Percentiles rank a stretch among this genome's conserved stretches.
These are phyloP conservation scores for Quaeritorhiza haematococci DNA, from an alignment of 371 early-diverging fungal species.

Conservation along the genomic window DNA sequence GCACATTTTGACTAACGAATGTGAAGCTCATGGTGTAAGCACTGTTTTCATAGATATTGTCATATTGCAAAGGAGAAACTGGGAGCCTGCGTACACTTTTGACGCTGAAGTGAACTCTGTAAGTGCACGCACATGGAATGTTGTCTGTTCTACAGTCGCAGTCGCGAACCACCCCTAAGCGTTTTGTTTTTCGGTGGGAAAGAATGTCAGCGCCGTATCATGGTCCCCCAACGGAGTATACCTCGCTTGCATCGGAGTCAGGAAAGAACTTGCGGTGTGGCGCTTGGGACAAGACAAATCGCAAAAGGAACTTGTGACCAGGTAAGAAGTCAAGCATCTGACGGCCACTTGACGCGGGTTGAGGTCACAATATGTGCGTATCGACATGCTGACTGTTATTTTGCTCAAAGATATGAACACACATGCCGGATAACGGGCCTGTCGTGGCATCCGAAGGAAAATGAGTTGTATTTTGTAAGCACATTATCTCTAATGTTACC, in stretches of 20 bases:
- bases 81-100: constrained; percentile 35
- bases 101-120: constrained; percentile 26
- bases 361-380: too few species aligned
- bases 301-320: constrained; percentile 21
- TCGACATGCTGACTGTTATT: neutral
- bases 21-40: neutral
- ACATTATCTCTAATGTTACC: too few species aligned
- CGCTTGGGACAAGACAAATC: constrained; percentile 18
- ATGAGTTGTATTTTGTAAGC: constrained; percentile 45
- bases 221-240: constrained; percentile 63
- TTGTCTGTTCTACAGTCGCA: neutral
- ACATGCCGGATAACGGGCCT: constrained; percentile 29
- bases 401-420: constrained; percentile 23
- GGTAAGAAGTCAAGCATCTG: constrained; percentile 12
- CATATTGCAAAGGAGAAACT: constrained; percentile 33
- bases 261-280: constrained; percentile 52
- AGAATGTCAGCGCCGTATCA: too few species aligned
- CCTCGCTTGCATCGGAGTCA: constrained; percentile 39
- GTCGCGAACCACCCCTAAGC: neutral
- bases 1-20: neutral
- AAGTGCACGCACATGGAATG: constrained; percentile 9
- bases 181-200: constrained; percentile 8
- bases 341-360: neutral
- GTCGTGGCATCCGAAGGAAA: constrained; percentile 51
- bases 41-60: constrained; percentile 28